Evolutionary conservation across 176 grass and related monocot genomes (phyloP).

Genomic region (Musa acuminata): DNA sequence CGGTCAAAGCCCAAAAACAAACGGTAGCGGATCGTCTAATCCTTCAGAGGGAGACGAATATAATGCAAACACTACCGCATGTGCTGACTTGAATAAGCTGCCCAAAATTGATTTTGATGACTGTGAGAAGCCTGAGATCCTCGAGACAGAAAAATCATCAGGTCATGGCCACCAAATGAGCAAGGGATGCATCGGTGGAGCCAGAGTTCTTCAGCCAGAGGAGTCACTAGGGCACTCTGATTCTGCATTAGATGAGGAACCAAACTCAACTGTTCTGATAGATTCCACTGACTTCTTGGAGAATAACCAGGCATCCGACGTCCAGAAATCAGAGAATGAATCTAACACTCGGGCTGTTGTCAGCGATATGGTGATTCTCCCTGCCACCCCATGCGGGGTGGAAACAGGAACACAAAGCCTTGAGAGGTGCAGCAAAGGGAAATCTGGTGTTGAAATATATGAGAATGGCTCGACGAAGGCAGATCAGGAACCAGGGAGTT

Average conservation of each 20-base stretch:
- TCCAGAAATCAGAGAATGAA: conserved; percentile 47
- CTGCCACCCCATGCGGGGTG: conserved; percentile 25
- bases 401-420: conserved; percentile 41
- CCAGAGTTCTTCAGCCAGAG: conserved; percentile 44
- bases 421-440: conserved; percentile 37
- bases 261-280: conserved; percentile 43
- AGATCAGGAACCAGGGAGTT: conserved; percentile 82
- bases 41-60: conserved; percentile 85
- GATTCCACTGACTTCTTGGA: conserved; percentile 60
- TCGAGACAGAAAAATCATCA: conserved; percentile 38
- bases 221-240: conserved; percentile 52
- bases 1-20: conserved; percentile 62
- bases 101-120: conserved; percentile 81
- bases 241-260: conserved; percentile 87
- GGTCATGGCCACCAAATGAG: conserved; percentile 20
- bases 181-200: conserved; percentile 22
- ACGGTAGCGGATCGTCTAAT: conserved; percentile 73
- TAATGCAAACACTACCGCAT: conserved; percentile 64
- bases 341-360: conserved; percentile 32
- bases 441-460: conserved; percentile 30
- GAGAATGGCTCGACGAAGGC: conserved; percentile 50
- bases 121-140: conserved; percentile 75
- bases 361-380: conserved; percentile 37
- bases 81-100: conserved; percentile 87
- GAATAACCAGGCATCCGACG: conserved; percentile 24